A percentile compares a stretch with the other conserved stretches of the same genome.
phyloP scores from a whole-genome alignment of 495 filamentous ascomycete species.

The Penicillium psychrofluorescens region DNA sequence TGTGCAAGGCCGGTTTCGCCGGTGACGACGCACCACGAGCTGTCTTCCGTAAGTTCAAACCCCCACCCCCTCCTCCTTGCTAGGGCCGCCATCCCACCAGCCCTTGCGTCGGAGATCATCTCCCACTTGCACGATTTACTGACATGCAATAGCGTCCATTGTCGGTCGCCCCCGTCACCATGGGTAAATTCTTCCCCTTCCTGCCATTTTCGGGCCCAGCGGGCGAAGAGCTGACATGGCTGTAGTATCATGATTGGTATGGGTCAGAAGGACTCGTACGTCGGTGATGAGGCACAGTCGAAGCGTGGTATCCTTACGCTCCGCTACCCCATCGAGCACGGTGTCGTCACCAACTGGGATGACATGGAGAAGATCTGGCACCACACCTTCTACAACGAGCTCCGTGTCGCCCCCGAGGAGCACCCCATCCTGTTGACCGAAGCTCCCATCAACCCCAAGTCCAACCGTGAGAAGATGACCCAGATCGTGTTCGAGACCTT shows the following conservation, averaged over 20 bases:
- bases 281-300: slow-evolving; percentile 98
- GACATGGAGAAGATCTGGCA: slow-evolving; percentile 99
- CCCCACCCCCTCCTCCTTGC: slow-evolving; percentile 16
- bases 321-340: slow-evolving; percentile 99
- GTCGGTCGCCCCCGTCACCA: slow-evolving; percentile 99
- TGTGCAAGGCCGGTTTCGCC: slow-evolving; percentile 99
- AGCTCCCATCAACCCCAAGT: slow-evolving; percentile 99
- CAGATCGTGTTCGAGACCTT: slow-evolving; percentile 99
- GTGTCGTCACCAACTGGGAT: slow-evolving; percentile 99
- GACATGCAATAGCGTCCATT: slow-evolving; percentile 69
- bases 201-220: no score
- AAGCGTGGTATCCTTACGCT: slow-evolving; percentile 99
- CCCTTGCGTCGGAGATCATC: slow-evolving; percentile 22
- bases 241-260: slow-evolving; percentile 99
- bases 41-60: slow-evolving; percentile 92
- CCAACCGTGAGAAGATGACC: slow-evolving; percentile 99
- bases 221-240: slow-evolving; percentile 16
- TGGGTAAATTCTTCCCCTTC: slow-evolving; percentile 64
- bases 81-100: slow-evolving; percentile 10
- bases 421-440: slow-evolving; percentile 98
- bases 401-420: slow-evolving; percentile 99
- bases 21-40: slow-evolving; percentile 99
- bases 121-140: slow-evolving; percentile 1
- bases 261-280: slow-evolving; percentile 99
- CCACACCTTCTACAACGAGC: slow-evolving; percentile 99